These are phyloP conservation scores for Coemansia erecta DNA, from an alignment of 192 early-diverging fungal species.

Conservation along the genomic window DNA sequence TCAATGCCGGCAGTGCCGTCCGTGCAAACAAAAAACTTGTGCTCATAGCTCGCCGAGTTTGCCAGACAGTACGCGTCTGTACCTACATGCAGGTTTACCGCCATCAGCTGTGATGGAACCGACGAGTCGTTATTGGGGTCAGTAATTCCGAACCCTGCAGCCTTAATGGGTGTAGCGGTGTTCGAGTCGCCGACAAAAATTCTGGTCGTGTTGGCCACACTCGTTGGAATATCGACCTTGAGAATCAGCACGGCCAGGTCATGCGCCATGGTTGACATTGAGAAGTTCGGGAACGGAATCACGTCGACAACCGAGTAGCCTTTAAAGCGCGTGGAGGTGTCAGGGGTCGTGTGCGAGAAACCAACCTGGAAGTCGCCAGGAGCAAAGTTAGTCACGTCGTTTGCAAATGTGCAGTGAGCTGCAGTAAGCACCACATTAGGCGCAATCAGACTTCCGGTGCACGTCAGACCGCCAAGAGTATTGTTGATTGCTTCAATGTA, in stretches of 20 bases:
- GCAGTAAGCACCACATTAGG: constrained; percentile 48
- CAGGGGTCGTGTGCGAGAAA: constrained; percentile 20
- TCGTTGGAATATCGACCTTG: constrained; percentile 8
- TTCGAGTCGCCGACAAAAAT: constrained; percentile 9
- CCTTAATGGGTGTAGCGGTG: constrained; percentile 6
- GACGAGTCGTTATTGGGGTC: constrained; percentile 2
- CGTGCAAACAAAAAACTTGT: constrained; percentile 31
- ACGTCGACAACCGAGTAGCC: constrained; percentile 23
- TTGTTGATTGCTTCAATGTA: constrained; percentile 14
- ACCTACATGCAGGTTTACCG: constrained; percentile 20
- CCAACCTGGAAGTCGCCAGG: constrained; percentile 13
- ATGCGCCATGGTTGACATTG: constrained; percentile 10
- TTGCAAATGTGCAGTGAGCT: constrained; percentile 35
- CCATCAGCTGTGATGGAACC: constrained; percentile 22
- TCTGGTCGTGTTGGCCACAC: constrained; percentile 15
- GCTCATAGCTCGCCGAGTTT: constrained; percentile 10
- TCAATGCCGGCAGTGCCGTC: constrained; percentile 36
- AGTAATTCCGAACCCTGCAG: constrained; percentile 38
- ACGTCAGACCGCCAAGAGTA: constrained; percentile 7
- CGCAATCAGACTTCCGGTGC: constrained; percentile 46
- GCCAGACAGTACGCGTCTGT: constrained; percentile 15
- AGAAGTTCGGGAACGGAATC: constrained; percentile 11
- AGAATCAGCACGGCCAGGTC: constrained; percentile 43
- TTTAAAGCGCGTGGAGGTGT: not conserved
- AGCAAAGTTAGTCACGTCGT: not conserved